Evolutionary conservation across 108 stramenopile genomes (phyloP).

Genomic region (Conticribra weissflogii): DNA sequence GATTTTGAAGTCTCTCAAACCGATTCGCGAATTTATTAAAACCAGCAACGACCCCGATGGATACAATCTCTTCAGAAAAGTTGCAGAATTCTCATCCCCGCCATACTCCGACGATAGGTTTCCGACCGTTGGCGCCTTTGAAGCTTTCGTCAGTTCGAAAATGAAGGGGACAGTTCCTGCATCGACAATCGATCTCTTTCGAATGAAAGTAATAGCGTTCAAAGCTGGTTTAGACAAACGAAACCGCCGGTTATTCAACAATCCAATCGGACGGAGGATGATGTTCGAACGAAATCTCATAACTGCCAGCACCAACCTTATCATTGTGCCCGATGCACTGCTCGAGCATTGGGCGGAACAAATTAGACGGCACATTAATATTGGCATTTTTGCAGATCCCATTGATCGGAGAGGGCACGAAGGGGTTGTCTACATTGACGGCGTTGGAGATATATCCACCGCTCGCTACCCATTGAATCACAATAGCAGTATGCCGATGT

Average conservation of each 20-base stretch:
- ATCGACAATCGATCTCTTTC: constrained; percentile 39
- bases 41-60: background rate
- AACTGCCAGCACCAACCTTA: constrained; percentile 63
- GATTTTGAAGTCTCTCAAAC: constrained; percentile 32
- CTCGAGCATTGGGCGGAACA: constrained; percentile 83
- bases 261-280: constrained; percentile 36
- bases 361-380: constrained; percentile 56
- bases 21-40: constrained; percentile 16
- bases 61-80: background rate
- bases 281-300: constrained; percentile 57
- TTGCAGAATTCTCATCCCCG: constrained; percentile 26
- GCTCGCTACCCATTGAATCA: constrained; percentile 45
- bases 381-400: constrained; percentile 45
- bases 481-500: constrained; percentile 17
- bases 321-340: constrained; percentile 78
- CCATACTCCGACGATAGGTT: constrained; percentile 44
- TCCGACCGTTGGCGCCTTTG: constrained; percentile 40
- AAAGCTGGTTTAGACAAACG: constrained; percentile 56
- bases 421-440: constrained; percentile 61
- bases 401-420: constrained; percentile 7
- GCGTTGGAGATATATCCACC: constrained; percentile 56
- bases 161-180: constrained; percentile 1
- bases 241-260: constrained; percentile 40
- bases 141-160: constrained; percentile 29
- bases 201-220: constrained; percentile 39